Evolutionary conservation across 2,329 filamentous ascomycete genomes (phyloP).

Genomic region (Ophiocordyceps unilateralis): DNA sequence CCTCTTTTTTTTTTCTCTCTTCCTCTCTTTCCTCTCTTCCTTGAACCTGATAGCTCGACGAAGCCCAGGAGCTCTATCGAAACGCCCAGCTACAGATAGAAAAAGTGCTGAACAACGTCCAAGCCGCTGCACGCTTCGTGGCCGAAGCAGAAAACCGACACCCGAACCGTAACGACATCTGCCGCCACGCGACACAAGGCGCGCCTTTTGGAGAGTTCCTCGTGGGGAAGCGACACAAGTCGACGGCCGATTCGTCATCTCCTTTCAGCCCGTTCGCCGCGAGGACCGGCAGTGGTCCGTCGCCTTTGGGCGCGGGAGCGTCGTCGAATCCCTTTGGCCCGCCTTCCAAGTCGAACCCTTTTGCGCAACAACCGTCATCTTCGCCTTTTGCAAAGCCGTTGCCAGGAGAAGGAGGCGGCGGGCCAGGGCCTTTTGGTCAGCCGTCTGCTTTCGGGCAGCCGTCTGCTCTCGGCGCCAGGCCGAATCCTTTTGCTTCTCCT

Average conservation of each 20-base stretch:
- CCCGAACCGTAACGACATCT: slow-evolving; percentile 56
- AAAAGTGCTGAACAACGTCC: slow-evolving; percentile 47
- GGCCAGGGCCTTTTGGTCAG: slow-evolving; percentile 23
- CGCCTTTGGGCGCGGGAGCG: slow-evolving; percentile 14
- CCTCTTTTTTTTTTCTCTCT: neutral
- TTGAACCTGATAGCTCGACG: slow-evolving; percentile 32
- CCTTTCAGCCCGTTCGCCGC: slow-evolving; percentile 26
- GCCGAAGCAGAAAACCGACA: slow-evolving; percentile 48
- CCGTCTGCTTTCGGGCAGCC: slow-evolving; percentile 20
- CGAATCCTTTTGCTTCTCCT: slow-evolving; percentile 17
- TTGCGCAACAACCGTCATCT: slow-evolving; percentile 17
- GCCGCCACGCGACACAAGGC: slow-evolving; percentile 27
- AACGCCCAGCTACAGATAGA: slow-evolving; percentile 57
- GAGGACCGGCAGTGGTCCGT: slow-evolving; percentile 4
- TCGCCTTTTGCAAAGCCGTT: slow-evolving; percentile 24
- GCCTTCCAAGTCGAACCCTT: slow-evolving; percentile 17
- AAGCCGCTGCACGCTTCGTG: slow-evolving; percentile 57
- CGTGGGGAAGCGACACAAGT: slow-evolving; percentile 16
- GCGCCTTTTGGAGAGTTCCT: slow-evolving; percentile 27
- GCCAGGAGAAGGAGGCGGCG: slow-evolving; percentile 15
- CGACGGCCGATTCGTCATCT: slow-evolving; percentile 9
- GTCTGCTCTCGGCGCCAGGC: slow-evolving; percentile 13
- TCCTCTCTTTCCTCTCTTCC: neutral
- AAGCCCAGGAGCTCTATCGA: slow-evolving; percentile 43
- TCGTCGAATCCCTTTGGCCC: slow-evolving; percentile 21